Evolutionary conservation across 1,284 basidiomycete genomes (phyloP), one percentile per base, ranked within the genome.

Genomic region (Cryptococcus deneoformans): DNA sequence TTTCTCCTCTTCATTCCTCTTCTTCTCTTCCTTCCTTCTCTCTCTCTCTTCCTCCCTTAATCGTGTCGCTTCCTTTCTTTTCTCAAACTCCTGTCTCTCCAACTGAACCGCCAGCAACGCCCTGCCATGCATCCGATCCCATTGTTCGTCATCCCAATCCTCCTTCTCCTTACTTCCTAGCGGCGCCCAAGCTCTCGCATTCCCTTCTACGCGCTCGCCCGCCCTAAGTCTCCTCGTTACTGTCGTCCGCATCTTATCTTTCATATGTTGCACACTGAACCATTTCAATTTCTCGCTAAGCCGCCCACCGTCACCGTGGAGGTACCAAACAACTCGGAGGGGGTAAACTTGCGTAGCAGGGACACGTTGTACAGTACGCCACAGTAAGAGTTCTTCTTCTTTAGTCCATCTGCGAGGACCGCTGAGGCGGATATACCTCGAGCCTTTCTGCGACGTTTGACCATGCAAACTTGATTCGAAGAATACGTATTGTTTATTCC

Each of bases 251-350:
- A 76, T 67, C 62, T 72, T 73, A 44, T 69, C 67, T 46, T 70
- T 71, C 72, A 76, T 73, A 55, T 76, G 69, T 57, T 74, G 70
- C 2, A 64, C 54, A 48, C 67, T 71, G 57, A 62, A 71, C 35
- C 60, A 38, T 46, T 61, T 57, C 29, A 76, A 59, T 1, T n/a
- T 14, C 12, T 61, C 42, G 1, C 46, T 46, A 1, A 57, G 7
- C 20, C 35, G 16, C 0, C 71, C 73, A 46, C 53, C 54, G 46
- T 73, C 72, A 29, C 73, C 73, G 50, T 70, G 60, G 0, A 76
- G 55, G 34, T 67, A 63, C 60, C 61, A 64, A 1, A 68, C 68
- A 3, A 71, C 69, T 43, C 58, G 45, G 5, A 66, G 40, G 1
- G 20, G 10, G 53, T 20, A 20, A 20, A 20, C 20, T 20, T 20